Evolutionary conservation across 2,329 filamentous ascomycete genomes (phyloP).

Genomic region (Lecanicillium sp.): DNA sequence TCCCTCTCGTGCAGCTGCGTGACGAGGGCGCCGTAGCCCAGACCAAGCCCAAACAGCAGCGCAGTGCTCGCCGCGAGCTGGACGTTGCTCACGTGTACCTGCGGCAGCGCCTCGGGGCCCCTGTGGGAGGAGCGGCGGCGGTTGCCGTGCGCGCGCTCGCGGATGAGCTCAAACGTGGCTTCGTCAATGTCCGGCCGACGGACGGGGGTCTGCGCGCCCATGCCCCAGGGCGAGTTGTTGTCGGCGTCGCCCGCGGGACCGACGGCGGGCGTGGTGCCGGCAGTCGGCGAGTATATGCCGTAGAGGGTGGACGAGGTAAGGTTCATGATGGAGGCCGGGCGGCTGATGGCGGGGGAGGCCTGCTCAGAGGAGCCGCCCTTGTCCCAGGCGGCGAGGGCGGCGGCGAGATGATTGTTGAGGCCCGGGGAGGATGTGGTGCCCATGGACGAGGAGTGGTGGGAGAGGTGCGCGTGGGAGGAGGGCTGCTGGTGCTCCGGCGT

Average conservation of each 20-base stretch:
- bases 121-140: slow-evolving; percentile 32
- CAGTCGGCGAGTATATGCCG: slow-evolving; percentile 77
- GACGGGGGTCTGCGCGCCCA: slow-evolving; percentile 64
- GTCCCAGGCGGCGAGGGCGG: slow-evolving; percentile 23
- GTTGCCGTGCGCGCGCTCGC: slow-evolving; percentile 30
- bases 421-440: background rate
- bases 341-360: slow-evolving; percentile 42
- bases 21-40: slow-evolving; percentile 77
- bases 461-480: too few species aligned
- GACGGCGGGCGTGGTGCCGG: slow-evolving; percentile 44
- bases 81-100: slow-evolving; percentile 27
- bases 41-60: slow-evolving; percentile 71
- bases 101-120: slow-evolving; percentile 21
- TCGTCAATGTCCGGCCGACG: slow-evolving; percentile 39
- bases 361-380: slow-evolving; percentile 12
- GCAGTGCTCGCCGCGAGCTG: slow-evolving; percentile 52
- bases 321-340: slow-evolving; percentile 75
- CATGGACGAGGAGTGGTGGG: background rate
- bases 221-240: slow-evolving; percentile 68
- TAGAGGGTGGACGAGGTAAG: slow-evolving; percentile 83
- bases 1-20: slow-evolving; percentile 69
- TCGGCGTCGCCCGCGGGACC: slow-evolving; percentile 47
- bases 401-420: slow-evolving; percentile 20
- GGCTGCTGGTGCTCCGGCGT: slow-evolving; percentile 19
- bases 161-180: slow-evolving; percentile 38